These are phyloP conservation scores for Blastobotrys indianensis DNA, from an alignment of 1,139 yeast genomes.

Conservation along the genomic window DNA sequence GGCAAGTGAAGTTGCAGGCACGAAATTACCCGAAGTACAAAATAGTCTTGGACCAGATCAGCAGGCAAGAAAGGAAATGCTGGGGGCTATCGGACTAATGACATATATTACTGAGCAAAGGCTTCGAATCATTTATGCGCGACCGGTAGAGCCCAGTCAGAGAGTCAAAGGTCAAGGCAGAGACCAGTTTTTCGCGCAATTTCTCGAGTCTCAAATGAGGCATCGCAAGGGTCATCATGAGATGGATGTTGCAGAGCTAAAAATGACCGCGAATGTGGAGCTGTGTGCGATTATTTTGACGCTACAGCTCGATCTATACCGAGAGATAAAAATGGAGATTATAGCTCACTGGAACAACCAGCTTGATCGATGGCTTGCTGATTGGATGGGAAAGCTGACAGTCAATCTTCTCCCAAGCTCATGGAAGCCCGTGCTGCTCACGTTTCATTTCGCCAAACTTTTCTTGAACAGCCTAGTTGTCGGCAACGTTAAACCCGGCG, in stretches of 20 bases:
- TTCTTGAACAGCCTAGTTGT: constrained; percentile 19
- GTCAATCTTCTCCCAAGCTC: constrained; percentile 22
- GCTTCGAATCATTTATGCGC: constrained; percentile 23
- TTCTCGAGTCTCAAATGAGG: constrained; percentile 13
- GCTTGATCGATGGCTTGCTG: constrained; percentile 24
- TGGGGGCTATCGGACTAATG: constrained; percentile 24
- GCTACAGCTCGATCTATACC: constrained; percentile 22
- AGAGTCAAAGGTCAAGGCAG: constrained; percentile 13
- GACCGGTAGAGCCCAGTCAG: constrained; percentile 18
- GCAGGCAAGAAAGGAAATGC: constrained; percentile 13
- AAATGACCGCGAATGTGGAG: constrained; percentile 25
- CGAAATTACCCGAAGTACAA: constrained; percentile 17
- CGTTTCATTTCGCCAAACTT: constrained; percentile 26
- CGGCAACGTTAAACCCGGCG: constrained; percentile 8
- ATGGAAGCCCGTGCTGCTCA: constrained; percentile 24
- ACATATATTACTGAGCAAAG: constrained; percentile 26
- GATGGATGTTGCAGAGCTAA: constrained; percentile 22
- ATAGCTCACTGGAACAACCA: constrained; percentile 24
- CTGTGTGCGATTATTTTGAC: constrained; percentile 24
- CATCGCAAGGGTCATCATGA: constrained; percentile 16
- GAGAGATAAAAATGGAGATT: constrained; percentile 15
- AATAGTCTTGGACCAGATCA: constrained; percentile 10
- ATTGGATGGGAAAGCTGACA: constrained; percentile 25
- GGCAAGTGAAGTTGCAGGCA: constrained; percentile 23
- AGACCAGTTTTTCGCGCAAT: constrained; percentile 13